These are phyloP conservation scores for Rhododendron griersonianum DNA, from an alignment of 148 eudicot genomes.

Conservation along the genomic window DNA sequence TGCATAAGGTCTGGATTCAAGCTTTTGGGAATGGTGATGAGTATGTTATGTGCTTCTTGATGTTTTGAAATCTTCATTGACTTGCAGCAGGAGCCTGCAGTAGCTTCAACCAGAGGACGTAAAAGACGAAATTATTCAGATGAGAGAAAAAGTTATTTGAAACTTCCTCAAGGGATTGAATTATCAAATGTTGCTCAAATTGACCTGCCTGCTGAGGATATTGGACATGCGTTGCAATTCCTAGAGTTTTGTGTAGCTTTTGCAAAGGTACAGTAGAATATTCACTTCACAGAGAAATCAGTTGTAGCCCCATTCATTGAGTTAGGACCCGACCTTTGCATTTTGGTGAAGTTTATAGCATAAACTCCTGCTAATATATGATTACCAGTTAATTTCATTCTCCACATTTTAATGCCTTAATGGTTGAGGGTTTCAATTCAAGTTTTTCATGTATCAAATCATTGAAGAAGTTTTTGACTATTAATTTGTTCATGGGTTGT, in stretches of 20 bases:
- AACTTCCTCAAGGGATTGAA: conserved; percentile 19
- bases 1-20: neutral
- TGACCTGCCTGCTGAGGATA: conserved; percentile 23
- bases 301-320: neutral
- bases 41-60: neutral
- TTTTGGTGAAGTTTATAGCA: neutral
- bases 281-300: neutral
- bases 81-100: conserved; percentile 10
- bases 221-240: conserved; percentile 27
- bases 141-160: neutral
- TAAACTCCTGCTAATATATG: neutral
- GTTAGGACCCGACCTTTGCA: neutral
- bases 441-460: too few species aligned
- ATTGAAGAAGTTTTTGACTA: neutral
- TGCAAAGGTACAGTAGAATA: conserved; percentile 17
- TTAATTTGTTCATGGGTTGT: neutral
- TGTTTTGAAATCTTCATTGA: neutral
- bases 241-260: conserved; percentile 30
- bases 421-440: neutral
- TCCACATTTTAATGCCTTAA: neutral
- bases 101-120: conserved; percentile 6
- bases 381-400: neutral
- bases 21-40: neutral
- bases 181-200: conserved; percentile 22
- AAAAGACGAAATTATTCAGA: conserved; percentile 1